Evolutionary conservation across 1,284 basidiomycete species (phyloP), one percentile per base, ranked within the genome.

Genomic region (Irpex lacteus): DNA sequence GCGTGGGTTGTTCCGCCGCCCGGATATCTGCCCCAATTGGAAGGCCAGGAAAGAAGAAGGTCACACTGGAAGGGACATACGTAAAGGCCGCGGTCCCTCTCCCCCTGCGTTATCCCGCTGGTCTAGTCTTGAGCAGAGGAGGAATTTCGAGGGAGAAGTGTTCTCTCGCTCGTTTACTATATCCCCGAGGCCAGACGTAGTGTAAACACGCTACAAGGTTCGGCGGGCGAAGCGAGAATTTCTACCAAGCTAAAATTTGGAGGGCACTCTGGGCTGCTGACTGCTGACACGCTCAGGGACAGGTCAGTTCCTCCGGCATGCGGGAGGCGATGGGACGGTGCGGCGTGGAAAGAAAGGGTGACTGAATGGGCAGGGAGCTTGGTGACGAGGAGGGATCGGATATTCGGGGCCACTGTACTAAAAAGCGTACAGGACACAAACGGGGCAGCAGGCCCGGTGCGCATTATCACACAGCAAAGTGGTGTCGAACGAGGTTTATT

Each of bases 81-180:
- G 63, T 65, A 65, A 65, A 59, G 63, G 53, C 60, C 53, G 50
- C 40, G 63, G 63, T 40, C 61, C 34, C 50, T 58, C 61, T 37
- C 61, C 38, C 49, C 13, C 19, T 34, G 34, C 60, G 60, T 15
- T 18, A 19, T 40, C 19, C 21, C 47, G 26, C 18, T 36, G 40
- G 56, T 58, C 26, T 37, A 36, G n/a, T 34, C 19, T 11, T 52
- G 60, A 38, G 26, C 19, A 37, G 56, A 52, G 13, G 18, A 47
- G 60, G 38, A 49, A 50, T 38, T 34, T 18, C 36, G 58, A 18
- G 58, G 36, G 21, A 15, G 18, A 47, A 13, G 58, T 40, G 40
- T 44, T 44, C 40, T 44, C 40, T 44, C 40, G 40, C 40, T 44
- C 40, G 40, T 44, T 44, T 44, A 44, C 40, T 44, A 44, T 44